phyloP scores from a whole-genome alignment of 495 filamentous ascomycete genomes.

The Talaromyces adpressus region DNA sequence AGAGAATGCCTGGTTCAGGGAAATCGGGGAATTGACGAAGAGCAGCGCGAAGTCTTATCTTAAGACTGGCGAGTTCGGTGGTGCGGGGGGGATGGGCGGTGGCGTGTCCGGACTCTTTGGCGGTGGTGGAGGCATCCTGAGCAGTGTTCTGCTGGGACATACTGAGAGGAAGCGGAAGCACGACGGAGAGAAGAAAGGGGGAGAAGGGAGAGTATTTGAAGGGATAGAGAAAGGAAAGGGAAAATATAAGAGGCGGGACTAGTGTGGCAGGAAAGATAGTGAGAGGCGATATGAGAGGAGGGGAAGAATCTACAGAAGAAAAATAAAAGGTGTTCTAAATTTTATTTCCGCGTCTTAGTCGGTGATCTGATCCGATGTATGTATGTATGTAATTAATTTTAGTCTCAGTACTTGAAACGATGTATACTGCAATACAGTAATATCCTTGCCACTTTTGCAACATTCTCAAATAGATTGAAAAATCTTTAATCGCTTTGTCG shows the following conservation, averaged over 20 bases:
- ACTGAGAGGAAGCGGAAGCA: slow-evolving; percentile 34
- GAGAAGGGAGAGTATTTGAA: slow-evolving; percentile 22
- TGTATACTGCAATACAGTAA: background rate
- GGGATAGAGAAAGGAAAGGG: slow-evolving; percentile 22
- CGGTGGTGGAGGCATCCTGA: slow-evolving; percentile 33
- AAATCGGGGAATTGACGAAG: slow-evolving; percentile 86
- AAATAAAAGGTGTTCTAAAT: slow-evolving; percentile 1
- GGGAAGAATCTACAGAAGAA: background rate
- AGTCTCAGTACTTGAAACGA: background rate
- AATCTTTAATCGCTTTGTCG: background rate
- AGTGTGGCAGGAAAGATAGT: slow-evolving; percentile 17
- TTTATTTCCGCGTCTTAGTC: background rate
- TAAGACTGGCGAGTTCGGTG: slow-evolving; percentile 90
- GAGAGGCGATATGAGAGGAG: slow-evolving; percentile 1
- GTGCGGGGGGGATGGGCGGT: slow-evolving; percentile 57
- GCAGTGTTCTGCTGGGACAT: slow-evolving; percentile 49
- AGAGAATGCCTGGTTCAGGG: slow-evolving; percentile 87
- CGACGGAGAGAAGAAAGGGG: slow-evolving; percentile 18
- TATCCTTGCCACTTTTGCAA: background rate
- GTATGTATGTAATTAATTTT: slow-evolving; percentile 3
- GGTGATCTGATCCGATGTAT: slow-evolving; percentile 4
- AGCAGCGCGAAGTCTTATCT: slow-evolving; percentile 60
- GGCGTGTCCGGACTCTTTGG: slow-evolving; percentile 42
- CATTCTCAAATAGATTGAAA: background rate
- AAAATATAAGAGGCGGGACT: slow-evolving; percentile 19